These are phyloP conservation scores for Cyclostephanos tholiformis DNA, from an alignment of 108 stramenopile species.

Conservation along the genomic window DNA sequence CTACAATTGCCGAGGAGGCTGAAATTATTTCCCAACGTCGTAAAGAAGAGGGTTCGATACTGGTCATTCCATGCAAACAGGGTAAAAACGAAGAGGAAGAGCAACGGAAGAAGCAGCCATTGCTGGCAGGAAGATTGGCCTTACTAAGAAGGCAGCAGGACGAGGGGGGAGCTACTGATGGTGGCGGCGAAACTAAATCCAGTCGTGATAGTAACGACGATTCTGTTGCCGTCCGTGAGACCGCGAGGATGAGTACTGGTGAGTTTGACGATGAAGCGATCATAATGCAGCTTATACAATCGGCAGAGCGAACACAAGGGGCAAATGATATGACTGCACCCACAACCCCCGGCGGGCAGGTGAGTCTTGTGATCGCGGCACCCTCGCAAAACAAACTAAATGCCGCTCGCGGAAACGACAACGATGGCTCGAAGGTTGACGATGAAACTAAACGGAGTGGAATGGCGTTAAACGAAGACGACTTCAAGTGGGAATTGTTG, in stretches of 20 bases:
- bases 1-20: constrained; percentile 46
- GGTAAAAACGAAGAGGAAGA: constrained; percentile 19
- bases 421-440: not conserved
- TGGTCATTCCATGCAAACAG: constrained; percentile 48
- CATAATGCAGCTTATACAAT: constrained; percentile 22
- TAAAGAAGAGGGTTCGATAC: constrained; percentile 35
- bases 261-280: constrained; percentile 22
- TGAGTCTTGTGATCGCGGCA: constrained; percentile 29
- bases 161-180: constrained; percentile 1
- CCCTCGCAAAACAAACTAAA: constrained; percentile 32
- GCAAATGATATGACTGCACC: not conserved
- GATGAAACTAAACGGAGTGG: constrained; percentile 1
- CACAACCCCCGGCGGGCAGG: not conserved
- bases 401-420: constrained; percentile 8
- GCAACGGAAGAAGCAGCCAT: constrained; percentile 13
- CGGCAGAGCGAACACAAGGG: constrained; percentile 11
- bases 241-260: not conserved
- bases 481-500: constrained; percentile 40
- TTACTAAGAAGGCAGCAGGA: constrained; percentile 5
- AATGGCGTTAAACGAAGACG: constrained; percentile 22
- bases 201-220: constrained; percentile 3
- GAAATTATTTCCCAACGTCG: constrained; percentile 39
- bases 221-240: not conserved
- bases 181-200: not conserved
- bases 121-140: constrained; percentile 15